These are phyloP conservation scores for Aotearoamyces nothofagi DNA, from an alignment of 2,329 filamentous ascomycete species.

Conservation along the genomic window DNA sequence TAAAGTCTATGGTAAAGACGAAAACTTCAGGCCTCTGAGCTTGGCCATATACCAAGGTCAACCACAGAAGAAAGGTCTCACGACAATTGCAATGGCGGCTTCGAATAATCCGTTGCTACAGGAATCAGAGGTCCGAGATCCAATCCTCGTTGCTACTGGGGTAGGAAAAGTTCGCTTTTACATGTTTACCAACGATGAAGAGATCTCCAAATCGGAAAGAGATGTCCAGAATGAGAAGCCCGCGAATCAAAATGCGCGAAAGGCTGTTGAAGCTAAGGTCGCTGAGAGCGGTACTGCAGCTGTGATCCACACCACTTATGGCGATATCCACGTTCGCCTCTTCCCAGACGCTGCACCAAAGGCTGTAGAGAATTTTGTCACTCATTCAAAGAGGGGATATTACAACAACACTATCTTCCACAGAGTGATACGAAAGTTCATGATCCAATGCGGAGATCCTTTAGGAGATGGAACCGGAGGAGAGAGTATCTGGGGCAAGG, in stretches of 20 bases:
- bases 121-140: constrained; percentile 81
- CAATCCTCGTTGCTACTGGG: constrained; percentile 73
- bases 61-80: constrained; percentile 82
- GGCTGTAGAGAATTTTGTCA: constrained; percentile 94
- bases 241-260: constrained; percentile 40
- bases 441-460: constrained; percentile 84
- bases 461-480: constrained; percentile 81
- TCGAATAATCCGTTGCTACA: constrained; percentile 85
- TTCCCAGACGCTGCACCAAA: constrained; percentile 90
- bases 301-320: constrained; percentile 80
- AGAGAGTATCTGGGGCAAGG: constrained; percentile 82
- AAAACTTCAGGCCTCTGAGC: constrained; percentile 71
- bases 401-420: constrained; percentile 99
- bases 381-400: constrained; percentile 76
- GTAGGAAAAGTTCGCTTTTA: constrained; percentile 88
- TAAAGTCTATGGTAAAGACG: constrained; percentile 80
- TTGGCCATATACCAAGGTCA: constrained; percentile 86
- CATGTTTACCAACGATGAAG: constrained; percentile 88
- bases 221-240: constrained; percentile 95
- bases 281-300: constrained; percentile 65
- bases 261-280: constrained; percentile 40
- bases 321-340: constrained; percentile 84
- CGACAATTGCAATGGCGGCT: constrained; percentile 94
- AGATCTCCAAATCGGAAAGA: constrained; percentile 67
- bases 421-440: constrained; percentile 92